phyloP scores from a whole-genome alignment of 2,329 filamentous ascomycete genomes.

The Dichotomopilus funicola region DNA sequence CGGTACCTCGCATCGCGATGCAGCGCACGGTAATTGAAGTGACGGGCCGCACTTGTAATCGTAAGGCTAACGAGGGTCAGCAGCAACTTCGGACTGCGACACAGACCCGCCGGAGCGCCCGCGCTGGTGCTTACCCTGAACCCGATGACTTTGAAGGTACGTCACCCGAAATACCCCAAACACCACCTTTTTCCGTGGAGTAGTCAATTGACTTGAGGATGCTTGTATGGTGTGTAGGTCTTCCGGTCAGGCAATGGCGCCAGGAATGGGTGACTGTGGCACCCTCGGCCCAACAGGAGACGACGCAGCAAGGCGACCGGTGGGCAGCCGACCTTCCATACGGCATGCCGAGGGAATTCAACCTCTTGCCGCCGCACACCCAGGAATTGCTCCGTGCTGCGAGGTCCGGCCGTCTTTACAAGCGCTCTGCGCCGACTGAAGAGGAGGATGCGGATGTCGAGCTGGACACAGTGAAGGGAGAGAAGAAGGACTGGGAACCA shows the following conservation, averaged over 20 bases:
- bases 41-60: neutral
- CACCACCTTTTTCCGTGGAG: too few relatives aligned
- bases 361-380: constrained; percentile 69
- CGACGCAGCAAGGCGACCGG: constrained; percentile 54
- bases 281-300: constrained; percentile 59
- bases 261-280: constrained; percentile 63
- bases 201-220: neutral
- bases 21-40: constrained; percentile 12
- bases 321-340: constrained; percentile 71
- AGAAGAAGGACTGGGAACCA: constrained; percentile 48
- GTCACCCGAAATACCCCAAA: neutral
- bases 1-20: constrained; percentile 4
- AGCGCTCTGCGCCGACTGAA: constrained; percentile 57
- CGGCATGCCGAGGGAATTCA: constrained; percentile 79
- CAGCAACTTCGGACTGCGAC: constrained; percentile 24
- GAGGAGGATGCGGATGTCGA: constrained; percentile 53
- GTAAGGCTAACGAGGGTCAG: neutral
- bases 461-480: constrained; percentile 35
- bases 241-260: constrained; percentile 88
- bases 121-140: constrained; percentile 46
- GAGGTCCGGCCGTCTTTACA: constrained; percentile 68
- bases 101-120: constrained; percentile 51
- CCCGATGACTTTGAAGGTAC: constrained; percentile 54
- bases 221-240: constrained; percentile 47
- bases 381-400: constrained; percentile 78